A percentile compares a stretch with the other conserved stretches of the same genome.
Conservation (phyloP, 2,329 filamentous ascomycete species). For the Paracorniculantispora psalliotae region DNA sequence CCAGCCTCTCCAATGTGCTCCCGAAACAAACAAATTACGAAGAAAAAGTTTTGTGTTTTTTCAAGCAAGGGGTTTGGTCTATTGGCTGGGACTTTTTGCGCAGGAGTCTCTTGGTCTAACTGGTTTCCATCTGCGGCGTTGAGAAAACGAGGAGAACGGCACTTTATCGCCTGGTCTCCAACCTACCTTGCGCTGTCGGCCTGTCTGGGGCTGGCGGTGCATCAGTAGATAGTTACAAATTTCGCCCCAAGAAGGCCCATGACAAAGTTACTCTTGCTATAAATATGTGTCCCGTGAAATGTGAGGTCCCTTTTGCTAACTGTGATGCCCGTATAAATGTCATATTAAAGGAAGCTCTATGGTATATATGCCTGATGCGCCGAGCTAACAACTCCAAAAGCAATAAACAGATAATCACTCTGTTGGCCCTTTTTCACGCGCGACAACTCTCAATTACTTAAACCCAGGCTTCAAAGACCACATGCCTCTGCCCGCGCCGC, state of each 20-base stretch:
- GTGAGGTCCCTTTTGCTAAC: conserved; percentile 11
- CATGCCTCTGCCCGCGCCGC: conserved; percentile 47
- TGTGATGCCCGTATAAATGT: conserved; percentile 11
- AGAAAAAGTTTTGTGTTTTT: conserved; percentile 1
- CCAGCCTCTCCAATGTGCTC: background rate
- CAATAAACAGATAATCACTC: background rate
- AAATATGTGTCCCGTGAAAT: conserved; percentile 13
- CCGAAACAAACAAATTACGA: background rate
- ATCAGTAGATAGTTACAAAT: conserved; percentile 37
- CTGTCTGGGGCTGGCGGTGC: conserved; percentile 23
- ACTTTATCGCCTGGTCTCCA: conserved; percentile 59
- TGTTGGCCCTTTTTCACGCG: too few species aligned
- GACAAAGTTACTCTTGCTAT: conserved; percentile 32
- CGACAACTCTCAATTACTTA: conserved; percentile 19
- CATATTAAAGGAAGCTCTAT: background rate
- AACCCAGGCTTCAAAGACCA: conserved; percentile 44
- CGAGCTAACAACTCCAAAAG: background rate
- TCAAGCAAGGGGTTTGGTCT: background rate
- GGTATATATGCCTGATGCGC: background rate
- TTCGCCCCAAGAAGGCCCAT: conserved; percentile 39
- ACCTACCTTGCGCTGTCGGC: conserved; percentile 42
- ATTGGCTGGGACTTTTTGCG: conserved; percentile 18
- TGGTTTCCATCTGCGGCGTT: conserved; percentile 56
- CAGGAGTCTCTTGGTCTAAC: conserved; percentile 33
- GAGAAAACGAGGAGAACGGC: conserved; percentile 72